Evolutionary conservation across 225 moss, liverwort and hornwort genomes (phyloP).

Genomic region (Ulota crispa): DNA sequence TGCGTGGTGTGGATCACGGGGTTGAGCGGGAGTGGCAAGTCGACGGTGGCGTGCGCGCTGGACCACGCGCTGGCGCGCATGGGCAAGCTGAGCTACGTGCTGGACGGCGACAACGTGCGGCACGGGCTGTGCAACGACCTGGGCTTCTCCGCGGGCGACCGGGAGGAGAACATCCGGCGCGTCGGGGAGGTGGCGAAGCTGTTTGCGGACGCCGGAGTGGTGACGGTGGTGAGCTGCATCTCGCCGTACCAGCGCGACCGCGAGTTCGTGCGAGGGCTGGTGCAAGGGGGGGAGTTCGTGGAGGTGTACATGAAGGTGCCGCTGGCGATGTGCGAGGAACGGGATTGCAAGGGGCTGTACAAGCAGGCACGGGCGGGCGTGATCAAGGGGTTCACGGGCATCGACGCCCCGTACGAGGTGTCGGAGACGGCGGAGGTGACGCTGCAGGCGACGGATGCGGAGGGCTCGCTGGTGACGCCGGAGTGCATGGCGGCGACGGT

Average conservation of each 20-base stretch:
- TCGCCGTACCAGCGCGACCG: constrained; percentile 74
- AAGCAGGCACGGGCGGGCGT: constrained; percentile 72
- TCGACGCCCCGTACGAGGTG: constrained; percentile 71
- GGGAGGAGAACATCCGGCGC: constrained; percentile 80
- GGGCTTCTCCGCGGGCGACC: constrained; percentile 66
- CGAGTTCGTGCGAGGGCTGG: constrained; percentile 50
- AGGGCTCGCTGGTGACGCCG: constrained; percentile 43
- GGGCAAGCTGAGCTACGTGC: constrained; percentile 63
- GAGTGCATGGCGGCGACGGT: constrained; percentile 64
- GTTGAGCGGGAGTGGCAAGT: constrained; percentile 79
- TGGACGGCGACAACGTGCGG: constrained; percentile 81
- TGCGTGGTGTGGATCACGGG: constrained; percentile 86
- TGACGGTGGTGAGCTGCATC: constrained; percentile 60
- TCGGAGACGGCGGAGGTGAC: constrained; percentile 60
- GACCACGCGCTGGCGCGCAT: constrained; percentile 54
- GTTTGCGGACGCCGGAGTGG: constrained; percentile 66
- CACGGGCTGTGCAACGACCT: constrained; percentile 71
- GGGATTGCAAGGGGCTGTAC: constrained; percentile 78
- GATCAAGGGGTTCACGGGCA: constrained; percentile 69
- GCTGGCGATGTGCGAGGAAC: constrained; percentile 59
- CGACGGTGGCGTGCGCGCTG: constrained; percentile 66
- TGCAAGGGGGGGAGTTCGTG: constrained; percentile 59
- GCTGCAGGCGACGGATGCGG: constrained; percentile 35
- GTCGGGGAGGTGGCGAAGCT: constrained; percentile 74
- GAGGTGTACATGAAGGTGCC: constrained; percentile 82